phyloP scores from a whole-genome alignment of 164 flowering plant genomes.

The Sextonia rubra region DNA sequence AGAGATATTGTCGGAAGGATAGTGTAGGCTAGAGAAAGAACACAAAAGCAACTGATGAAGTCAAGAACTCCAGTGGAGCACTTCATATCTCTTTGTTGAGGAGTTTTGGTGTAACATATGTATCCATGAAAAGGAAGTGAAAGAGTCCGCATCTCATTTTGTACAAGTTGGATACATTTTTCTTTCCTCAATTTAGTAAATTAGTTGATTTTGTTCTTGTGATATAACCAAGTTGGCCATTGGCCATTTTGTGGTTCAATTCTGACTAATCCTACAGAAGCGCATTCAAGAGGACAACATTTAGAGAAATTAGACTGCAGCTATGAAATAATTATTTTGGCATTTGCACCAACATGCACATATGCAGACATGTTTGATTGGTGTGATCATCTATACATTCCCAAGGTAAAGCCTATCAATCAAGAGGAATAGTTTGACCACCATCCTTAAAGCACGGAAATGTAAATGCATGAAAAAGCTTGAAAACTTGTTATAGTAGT shows the following conservation, averaged over 20 bases:
- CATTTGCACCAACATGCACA: too few species aligned
- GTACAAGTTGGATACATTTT: not conserved
- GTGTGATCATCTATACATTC: too few species aligned
- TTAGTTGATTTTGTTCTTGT: not conserved
- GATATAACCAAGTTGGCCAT: not conserved
- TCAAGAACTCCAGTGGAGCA: not conserved
- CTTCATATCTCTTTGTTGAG: not conserved
- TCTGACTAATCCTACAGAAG: too few species aligned
- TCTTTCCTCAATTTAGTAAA: not conserved
- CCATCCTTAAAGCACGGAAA: too few species aligned
- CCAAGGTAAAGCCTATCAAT: too few species aligned
- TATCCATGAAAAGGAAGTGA: conserved; percentile 4
- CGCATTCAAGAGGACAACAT: too few species aligned
- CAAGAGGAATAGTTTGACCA: too few species aligned
- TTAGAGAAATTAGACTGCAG: too few species aligned
- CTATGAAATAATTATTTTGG: too few species aligned
- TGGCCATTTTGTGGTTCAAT: not conserved
- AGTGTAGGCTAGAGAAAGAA: not conserved
- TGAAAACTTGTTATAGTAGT: too few species aligned
- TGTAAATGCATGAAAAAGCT: too few species aligned
- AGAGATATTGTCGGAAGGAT: not conserved
- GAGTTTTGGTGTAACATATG: conserved; percentile 29
- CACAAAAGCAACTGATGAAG: not conserved
- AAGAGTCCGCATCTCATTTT: not conserved
- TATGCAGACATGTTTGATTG: too few species aligned